Base-by-base conservation (phyloP, 257 asterid genomes). In the Gynochthodes officinalis region DNA sequence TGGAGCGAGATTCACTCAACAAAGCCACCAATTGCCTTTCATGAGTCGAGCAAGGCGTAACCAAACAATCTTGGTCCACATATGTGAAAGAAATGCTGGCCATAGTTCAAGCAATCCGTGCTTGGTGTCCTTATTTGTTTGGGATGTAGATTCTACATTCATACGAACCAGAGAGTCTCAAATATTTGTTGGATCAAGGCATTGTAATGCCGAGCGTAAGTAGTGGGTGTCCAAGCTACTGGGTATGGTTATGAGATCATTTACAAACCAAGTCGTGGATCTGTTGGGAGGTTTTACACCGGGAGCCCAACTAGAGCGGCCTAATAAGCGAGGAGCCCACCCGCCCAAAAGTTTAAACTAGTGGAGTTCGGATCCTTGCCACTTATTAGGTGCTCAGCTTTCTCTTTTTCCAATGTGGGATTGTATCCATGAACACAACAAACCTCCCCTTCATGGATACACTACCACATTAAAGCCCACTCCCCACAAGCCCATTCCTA, bases 191-290 rank as follows among this genome's bases (percentile, higher is more conserved):
- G 1, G 25, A 23, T 0, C 73, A 75, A 3, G 13, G 13, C 2
- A 42, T 67, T 5, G 42, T 16, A 8, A 75, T 68, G 0, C 68
- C 48, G 68, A 65, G 11, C 61, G 67, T 14, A 68, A 75, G 23
- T 25, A 35, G 14, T 67, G 60, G 46, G 4, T 68, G 13, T 4
- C 25, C 0, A 75, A 75, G 43, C 37, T 67, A 7, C 5, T 67
- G 21, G 78, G 78, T 74, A 64, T 25, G 55, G 52, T 15, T 74
- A 49, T 54, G 43, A 21, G 5, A 61, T 73, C 21, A 8, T 4
- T 0, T 77, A 65, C 21, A 33, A 16, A 9, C 64, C 49, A 1
- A 74, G 77, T 0, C 7, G 28, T 1, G 33, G n/a, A n/a, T n/a
- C n/a, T n/a, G n/a, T n/a, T n/a, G n/a, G n/a, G n/a, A n/a, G n/a